Conservation (phyloP, 1,139 yeast species). For the Hyphopichia khmerensis region DNA sequence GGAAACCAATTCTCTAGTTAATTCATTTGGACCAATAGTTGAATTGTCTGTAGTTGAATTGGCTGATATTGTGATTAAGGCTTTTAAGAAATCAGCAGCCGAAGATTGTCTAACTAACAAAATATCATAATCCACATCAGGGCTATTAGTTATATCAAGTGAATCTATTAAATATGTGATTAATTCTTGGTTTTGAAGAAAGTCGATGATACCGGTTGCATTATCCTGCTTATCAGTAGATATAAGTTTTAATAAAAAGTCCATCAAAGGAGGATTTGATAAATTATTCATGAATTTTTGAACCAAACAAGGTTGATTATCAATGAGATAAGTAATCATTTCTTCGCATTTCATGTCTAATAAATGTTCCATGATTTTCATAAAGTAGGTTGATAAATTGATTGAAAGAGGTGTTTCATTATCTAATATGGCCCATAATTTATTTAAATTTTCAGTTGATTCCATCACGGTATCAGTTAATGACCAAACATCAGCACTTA, state of each 20-base stretch:
- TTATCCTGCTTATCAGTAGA: slow-evolving; percentile 79
- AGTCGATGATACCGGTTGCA: slow-evolving; percentile 74
- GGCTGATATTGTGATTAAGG: slow-evolving; percentile 50
- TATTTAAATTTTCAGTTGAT: slow-evolving; percentile 59
- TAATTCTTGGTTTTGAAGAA: slow-evolving; percentile 62
- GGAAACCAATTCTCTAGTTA: slow-evolving; percentile 81
- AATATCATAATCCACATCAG: slow-evolving; percentile 33
- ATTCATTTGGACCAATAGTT: slow-evolving; percentile 94
- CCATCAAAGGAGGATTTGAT: slow-evolving; percentile 86
- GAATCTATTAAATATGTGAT: slow-evolving; percentile 59
- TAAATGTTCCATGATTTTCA: slow-evolving; percentile 91
- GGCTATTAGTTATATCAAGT: slow-evolving; percentile 37
- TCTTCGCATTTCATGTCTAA: slow-evolving; percentile 88
- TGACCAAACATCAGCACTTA: slow-evolving; percentile 94
- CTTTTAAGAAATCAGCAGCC: slow-evolving; percentile 50
- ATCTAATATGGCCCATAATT: slow-evolving; percentile 80
- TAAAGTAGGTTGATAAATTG: slow-evolving; percentile 79
- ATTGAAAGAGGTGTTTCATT: slow-evolving; percentile 58
- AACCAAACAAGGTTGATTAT: slow-evolving; percentile 63
- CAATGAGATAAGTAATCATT: slow-evolving; percentile 66
- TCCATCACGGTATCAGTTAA: slow-evolving; percentile 90
- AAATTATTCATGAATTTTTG: slow-evolving; percentile 73
- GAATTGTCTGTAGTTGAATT: slow-evolving; percentile 82
- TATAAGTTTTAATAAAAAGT: slow-evolving; percentile 70
- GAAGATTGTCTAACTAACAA: slow-evolving; percentile 44